Base-by-base conservation (phyloP, 176 grass and related monocot genomes). In the Avena sativa region DNA sequence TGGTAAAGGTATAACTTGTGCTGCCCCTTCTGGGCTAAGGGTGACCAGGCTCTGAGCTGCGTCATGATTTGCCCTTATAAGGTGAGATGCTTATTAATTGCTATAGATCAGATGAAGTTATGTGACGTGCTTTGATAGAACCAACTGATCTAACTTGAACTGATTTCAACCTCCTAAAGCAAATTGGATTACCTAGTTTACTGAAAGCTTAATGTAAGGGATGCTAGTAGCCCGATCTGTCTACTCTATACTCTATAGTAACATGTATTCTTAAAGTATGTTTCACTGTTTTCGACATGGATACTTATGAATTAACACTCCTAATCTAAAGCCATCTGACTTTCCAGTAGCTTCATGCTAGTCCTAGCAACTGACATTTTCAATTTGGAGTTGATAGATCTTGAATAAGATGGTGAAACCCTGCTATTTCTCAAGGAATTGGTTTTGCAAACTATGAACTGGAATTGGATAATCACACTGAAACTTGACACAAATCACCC, bases 181-280 rank as follows among this genome's bases (percentile, higher is more conserved):
- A 74, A 50, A 50, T 30, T 76, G 73, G 73, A 32, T 25, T 17
- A 51, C 23, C 48, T 76, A 69, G 32, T 69, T 69, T 69, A 5
- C 0, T 69, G 6, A 40, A 68, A 8, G 32, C 7, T 19, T 40
- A 69, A 32, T 9, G 25, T 64, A 26, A 64, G 19, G 6, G n/a
- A 23, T 59, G 8, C 19, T 64, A 23, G 58, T 61, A 48, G 48
- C 40, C 20, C 11, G 21, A 48, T 71, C 8, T 44, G 36, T 11
- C 16, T 71, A 43, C 9, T 19, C 67, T 20, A 71, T 71, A 43
- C 9, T 19, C 67, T 20, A 71, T 70, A 43, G 40, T 43, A 40
- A n/a, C 34, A 43, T 70, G 2, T 20, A 70, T 40, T 1, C 16
- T 17, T 20, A 56, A 16, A 56, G 13, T 14, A 70, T 70, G 16